These are phyloP conservation scores for Bonia amplexicaulis DNA, from an alignment of 176 grass and related monocot genomes.

Conservation along the genomic window DNA sequence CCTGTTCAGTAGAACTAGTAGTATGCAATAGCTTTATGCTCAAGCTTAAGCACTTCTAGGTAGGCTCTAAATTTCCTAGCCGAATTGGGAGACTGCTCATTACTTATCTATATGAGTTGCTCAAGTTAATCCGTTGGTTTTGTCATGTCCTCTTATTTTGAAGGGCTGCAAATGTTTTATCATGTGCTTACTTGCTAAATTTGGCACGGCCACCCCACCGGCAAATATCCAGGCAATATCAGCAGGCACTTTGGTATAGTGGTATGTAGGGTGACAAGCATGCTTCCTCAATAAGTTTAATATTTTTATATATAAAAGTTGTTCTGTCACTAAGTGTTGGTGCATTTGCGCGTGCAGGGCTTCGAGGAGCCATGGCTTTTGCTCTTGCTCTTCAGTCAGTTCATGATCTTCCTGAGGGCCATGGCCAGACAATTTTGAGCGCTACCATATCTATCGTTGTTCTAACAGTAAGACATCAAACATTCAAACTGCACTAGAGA, in stretches of 20 bases:
- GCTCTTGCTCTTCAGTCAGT: slow-evolving; percentile 89
- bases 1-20: not conserved
- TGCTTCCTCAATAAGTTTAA: not conserved
- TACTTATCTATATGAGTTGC: not conserved
- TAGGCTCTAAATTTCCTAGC: not conserved
- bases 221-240: slow-evolving; percentile 74
- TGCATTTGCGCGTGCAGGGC: slow-evolving; percentile 37
- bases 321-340: not conserved
- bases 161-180: slow-evolving; percentile 90
- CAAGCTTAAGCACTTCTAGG: not conserved
- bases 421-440: slow-evolving; percentile 85
- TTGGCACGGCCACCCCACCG: slow-evolving; percentile 50
- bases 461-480: slow-evolving; percentile 58
- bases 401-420: slow-evolving; percentile 88
- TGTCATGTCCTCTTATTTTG: slow-evolving; percentile 19
- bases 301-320: not conserved
- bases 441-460: slow-evolving; percentile 87
- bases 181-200: slow-evolving; percentile 80
- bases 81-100: not conserved
- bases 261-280: slow-evolving; percentile 42
- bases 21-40: not conserved
- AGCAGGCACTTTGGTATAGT: slow-evolving; percentile 89
- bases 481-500: not conserved
- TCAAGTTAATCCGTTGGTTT: not conserved
- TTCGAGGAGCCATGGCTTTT: slow-evolving; percentile 98